Evolutionary conservation across 176 grass and related monocot species (phyloP).

Genomic region (Zoysia japonica): DNA sequence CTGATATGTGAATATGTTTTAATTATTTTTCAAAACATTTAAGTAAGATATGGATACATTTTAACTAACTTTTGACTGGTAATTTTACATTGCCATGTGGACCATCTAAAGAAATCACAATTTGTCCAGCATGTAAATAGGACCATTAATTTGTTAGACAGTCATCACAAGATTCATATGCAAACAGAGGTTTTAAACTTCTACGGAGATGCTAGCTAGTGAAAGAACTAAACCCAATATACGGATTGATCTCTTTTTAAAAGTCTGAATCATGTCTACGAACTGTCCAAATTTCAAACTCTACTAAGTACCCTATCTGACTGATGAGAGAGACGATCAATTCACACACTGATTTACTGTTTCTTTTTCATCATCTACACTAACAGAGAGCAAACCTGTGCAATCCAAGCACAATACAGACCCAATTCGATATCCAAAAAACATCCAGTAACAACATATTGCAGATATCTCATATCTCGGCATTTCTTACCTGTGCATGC

Average conservation of each 20-base stretch:
- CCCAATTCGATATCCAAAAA: slow-evolving; percentile 15
- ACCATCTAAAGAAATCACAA: too few species aligned
- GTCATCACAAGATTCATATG: background rate
- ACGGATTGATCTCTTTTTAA: background rate
- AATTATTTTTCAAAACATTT: too few species aligned
- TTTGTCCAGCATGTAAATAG: background rate
- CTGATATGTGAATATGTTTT: too few species aligned
- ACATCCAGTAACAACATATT: background rate
- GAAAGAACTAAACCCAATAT: background rate
- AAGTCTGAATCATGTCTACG: background rate
- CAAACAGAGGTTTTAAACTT: background rate
- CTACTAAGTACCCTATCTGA: background rate
- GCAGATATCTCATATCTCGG: background rate
- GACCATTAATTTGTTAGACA: background rate
- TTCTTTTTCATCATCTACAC: background rate
- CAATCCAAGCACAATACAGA: background rate
- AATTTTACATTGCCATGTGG: too few species aligned
- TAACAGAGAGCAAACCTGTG: background rate
- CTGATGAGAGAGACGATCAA: background rate
- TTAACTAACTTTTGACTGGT: too few species aligned
- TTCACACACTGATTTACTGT: background rate
- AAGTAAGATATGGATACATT: too few species aligned
- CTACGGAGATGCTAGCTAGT: background rate
- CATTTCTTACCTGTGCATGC: slow-evolving; percentile 83
- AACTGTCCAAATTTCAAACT: background rate